Evolutionary conservation across 306 rosid genomes (phyloP), one percentile per base, ranked within the genome.

Genomic region (Comarum palustre): DNA sequence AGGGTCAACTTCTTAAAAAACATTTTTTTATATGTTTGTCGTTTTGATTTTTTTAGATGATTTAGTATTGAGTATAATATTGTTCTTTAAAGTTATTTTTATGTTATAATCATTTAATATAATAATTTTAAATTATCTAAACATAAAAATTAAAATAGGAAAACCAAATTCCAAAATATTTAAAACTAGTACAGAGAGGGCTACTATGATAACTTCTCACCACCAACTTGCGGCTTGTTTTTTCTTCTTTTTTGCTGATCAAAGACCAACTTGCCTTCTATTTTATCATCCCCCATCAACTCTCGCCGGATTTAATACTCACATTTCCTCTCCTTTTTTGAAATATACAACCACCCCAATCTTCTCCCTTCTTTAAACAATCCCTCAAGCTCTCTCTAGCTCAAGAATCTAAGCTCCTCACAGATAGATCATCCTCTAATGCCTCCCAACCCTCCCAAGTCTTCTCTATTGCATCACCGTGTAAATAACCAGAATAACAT

Each of bases 401-500:
- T 57, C 62, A 58, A 58, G n/a, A 27, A 15, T 7, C 34, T 2
- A 25, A 57, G 2, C 45, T 41, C 45, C 1, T 10, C 4, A 60
- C 4, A 27, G 11, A 55, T 10, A 1, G 36, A 34, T 9, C 67
- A 17, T 32, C 32, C 2, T 38, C 47, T n/a, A 73, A 91, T 88
- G 90, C 83, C 79, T 47, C 81, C 85, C 13, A 83, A 81, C 13
- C 90, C 89, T 1, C 76, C 96, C 1, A 85, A 58, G 25, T 73
- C 96, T 12, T 82, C 97, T 8, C 24, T 80, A n/a, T 75, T 77
- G 10, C 58, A 82, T 45, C 91, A 86, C 78, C 66, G 91, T 20
- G 77, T 87, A 84, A 83, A 79, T 83, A 32, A 22, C 68, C 43
- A 43, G 14, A 39, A 25, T 10, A 22, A 22, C 38, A 52, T 52